These are phyloP conservation scores for Metschnikowia proteae DNA, from an alignment of 805 yeast genomes.

Conservation along the genomic window DNA sequence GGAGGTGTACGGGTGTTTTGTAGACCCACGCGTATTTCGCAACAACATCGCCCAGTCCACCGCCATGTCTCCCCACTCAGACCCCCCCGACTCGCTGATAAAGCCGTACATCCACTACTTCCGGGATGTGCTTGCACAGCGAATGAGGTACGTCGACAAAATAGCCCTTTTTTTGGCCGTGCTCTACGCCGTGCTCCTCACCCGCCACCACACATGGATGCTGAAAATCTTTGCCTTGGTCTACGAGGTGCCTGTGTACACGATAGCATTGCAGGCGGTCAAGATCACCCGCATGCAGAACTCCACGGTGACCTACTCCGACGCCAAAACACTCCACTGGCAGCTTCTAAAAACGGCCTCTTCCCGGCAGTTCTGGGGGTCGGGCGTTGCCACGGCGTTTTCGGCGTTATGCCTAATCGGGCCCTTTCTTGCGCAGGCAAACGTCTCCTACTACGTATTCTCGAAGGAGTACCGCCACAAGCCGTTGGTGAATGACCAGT, in stretches of 20 bases:
- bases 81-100: constrained; percentile 6
- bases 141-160: constrained; percentile 35
- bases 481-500: constrained; percentile 39
- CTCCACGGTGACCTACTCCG: constrained; percentile 30
- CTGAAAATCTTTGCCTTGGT: constrained; percentile 22
- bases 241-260: constrained; percentile 30
- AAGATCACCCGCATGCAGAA: constrained; percentile 23
- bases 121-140: constrained; percentile 28
- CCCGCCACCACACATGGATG: constrained; percentile 29
- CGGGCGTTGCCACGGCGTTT: constrained; percentile 9
- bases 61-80: constrained; percentile 6
- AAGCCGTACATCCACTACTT: constrained; percentile 25
- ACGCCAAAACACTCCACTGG: constrained; percentile 30
- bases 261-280: constrained; percentile 26
- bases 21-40: not conserved
- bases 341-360: constrained; percentile 20
- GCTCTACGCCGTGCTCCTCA: constrained; percentile 21
- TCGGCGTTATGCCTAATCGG: constrained; percentile 24
- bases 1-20: not conserved
- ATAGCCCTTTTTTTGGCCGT: constrained; percentile 28
- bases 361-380: not conserved
- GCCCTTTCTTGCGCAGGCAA: constrained; percentile 24
- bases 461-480: constrained; percentile 38
- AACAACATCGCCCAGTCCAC: not conserved
- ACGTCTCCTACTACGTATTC: constrained; percentile 27